phyloP scores from a whole-genome alignment of 2,329 filamentous ascomycete genomes.

The Sclerotinia glacialis region DNA sequence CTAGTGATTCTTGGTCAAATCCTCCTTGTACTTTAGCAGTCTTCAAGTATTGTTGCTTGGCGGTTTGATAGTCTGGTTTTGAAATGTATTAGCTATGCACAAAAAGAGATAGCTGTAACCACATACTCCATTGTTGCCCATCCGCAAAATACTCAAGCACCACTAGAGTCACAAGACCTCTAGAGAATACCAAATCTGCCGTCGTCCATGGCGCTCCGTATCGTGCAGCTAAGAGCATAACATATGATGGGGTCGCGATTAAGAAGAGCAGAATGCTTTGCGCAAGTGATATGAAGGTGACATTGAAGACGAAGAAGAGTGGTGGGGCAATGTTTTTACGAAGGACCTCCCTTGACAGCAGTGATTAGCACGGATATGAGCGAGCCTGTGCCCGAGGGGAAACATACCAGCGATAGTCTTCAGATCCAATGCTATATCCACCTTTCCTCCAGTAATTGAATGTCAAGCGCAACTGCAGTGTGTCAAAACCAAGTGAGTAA shows the following conservation, averaged over 20 bases:
- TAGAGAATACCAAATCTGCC: constrained; percentile 58
- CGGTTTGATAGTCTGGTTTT: constrained; percentile 67
- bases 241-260: constrained; percentile 78
- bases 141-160: constrained; percentile 79
- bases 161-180: constrained; percentile 54
- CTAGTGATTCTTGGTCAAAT: constrained; percentile 71
- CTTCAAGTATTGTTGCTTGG: constrained; percentile 72
- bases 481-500: constrained; percentile 20
- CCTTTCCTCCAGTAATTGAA: constrained; percentile 98
- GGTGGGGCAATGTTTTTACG: constrained; percentile 58
- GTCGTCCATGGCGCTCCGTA: constrained; percentile 53
- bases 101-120: background rate
- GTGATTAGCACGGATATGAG: constrained; percentile 19
- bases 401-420: constrained; percentile 84
- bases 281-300: constrained; percentile 80
- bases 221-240: constrained; percentile 70
- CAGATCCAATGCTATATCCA: constrained; percentile 81
- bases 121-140: constrained; percentile 82
- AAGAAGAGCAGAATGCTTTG: constrained; percentile 81
- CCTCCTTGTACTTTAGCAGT: constrained; percentile 66
- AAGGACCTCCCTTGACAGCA: constrained; percentile 60
- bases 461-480: constrained; percentile 68
- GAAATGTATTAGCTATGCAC: constrained; percentile 9
- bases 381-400: background rate
- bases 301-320: constrained; percentile 79